Percentiles rank a stretch among this genome's conserved stretches.
Evolutionary conservation across 176 grass and related monocot genomes (phyloP).

Genomic region (Dactylis glomerata): DNA sequence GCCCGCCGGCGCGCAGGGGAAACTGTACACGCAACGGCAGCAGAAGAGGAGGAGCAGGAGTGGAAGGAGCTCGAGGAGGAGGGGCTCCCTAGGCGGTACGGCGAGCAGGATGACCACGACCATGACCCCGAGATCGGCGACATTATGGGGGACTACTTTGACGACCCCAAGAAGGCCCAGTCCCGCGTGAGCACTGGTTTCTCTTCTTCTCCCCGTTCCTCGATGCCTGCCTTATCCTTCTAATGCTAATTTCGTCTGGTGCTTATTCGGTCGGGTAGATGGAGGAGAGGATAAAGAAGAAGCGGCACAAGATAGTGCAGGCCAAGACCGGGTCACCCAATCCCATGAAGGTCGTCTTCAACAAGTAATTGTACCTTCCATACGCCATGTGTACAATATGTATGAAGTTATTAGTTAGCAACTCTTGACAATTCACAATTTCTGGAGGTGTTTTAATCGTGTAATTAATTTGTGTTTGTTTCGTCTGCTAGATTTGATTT

Average conservation of each 20-base stretch:
- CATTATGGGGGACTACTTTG: conserved; percentile 74
- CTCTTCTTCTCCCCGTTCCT: not conserved
- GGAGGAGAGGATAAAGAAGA: conserved; percentile 85
- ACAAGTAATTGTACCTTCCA: conserved; percentile 60
- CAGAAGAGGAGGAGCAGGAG: conserved; percentile 21
- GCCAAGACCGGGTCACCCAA: conserved; percentile 74
- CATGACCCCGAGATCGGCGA: conserved; percentile 78
- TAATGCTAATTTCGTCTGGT: conserved; percentile 10
- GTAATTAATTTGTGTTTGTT: conserved; percentile 1
- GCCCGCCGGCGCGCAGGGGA: not conserved
- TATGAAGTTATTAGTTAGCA: not conserved
- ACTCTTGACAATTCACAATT: not conserved
- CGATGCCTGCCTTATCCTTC: not conserved
- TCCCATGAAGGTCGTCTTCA: conserved; percentile 77
- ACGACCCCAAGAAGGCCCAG: conserved; percentile 85
- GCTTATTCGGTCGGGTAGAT: conserved; percentile 40
- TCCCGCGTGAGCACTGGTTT: conserved; percentile 45
- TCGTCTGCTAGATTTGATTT: conserved; percentile 62
- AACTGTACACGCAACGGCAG: not conserved
- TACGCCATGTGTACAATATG: not conserved
- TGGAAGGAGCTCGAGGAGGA: conserved; percentile 7
- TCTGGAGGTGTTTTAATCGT: not conserved
- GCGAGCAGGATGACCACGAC: conserved; percentile 49
- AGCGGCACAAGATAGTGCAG: conserved; percentile 81
- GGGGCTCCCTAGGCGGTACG: conserved; percentile 14